Percentiles rank a stretch among this genome's conserved stretches.
phyloP scores from a whole-genome alignment of 2,329 filamentous ascomycete species.

The Neobulgaria alba region DNA sequence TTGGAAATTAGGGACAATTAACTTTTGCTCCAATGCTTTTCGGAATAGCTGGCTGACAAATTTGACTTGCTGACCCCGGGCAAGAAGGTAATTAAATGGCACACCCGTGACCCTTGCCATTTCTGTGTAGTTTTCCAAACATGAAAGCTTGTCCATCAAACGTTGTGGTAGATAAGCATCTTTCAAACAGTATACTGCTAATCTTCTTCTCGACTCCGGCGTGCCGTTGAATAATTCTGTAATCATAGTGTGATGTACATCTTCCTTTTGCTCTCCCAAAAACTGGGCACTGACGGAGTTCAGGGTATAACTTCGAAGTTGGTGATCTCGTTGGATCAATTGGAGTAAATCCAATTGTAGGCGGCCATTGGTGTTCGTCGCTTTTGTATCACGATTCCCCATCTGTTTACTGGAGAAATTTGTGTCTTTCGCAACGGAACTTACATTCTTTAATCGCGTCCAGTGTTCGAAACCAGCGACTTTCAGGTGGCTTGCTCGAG shows the following conservation, averaged over 20 bases:
- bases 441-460: conserved; percentile 66
- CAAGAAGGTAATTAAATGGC: conserved; percentile 88
- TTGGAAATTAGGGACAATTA: conserved; percentile 84
- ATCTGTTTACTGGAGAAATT: conserved; percentile 98
- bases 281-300: conserved; percentile 96
- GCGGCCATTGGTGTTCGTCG: conserved; percentile 89
- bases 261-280: conserved; percentile 93
- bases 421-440: conserved; percentile 65
- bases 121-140: conserved; percentile 97
- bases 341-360: conserved; percentile 93
- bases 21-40: conserved; percentile 84
- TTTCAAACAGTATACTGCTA: conserved; percentile 94
- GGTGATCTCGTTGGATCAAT: conserved; percentile 87
- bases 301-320: conserved; percentile 90
- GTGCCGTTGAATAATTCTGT: conserved; percentile 97
- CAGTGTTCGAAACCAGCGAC: conserved; percentile 75
- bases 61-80: conserved; percentile 91
- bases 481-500: conserved; percentile 79
- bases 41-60: conserved; percentile 97
- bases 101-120: conserved; percentile 99
- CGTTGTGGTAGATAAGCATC: conserved; percentile 93
- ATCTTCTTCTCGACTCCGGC: conserved; percentile 77
- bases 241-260: conserved; percentile 98
- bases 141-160: conserved; percentile 95
- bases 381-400: conserved; percentile 89